Conservation (phyloP, 805 yeast genomes). For the Metschnikowia henanensis region DNA sequence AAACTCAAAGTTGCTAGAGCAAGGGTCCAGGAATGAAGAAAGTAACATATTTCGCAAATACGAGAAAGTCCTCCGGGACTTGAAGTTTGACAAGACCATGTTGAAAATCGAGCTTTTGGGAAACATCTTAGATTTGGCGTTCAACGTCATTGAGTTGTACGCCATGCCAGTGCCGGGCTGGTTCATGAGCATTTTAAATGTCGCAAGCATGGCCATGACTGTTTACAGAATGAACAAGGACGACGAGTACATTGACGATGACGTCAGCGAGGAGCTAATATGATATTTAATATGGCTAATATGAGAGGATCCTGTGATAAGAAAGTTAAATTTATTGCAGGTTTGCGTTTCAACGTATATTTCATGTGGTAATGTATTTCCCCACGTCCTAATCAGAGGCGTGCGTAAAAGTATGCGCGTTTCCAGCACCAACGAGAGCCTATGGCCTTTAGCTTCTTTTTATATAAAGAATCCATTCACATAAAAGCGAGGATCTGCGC, state of each 20-base stretch:
- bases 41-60: slow-evolving; percentile 31
- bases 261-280: slow-evolving; percentile 40
- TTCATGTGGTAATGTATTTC: too few species aligned
- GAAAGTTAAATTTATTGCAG: too few species aligned
- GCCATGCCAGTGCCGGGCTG: slow-evolving; percentile 39
- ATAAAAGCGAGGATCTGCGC: too few species aligned
- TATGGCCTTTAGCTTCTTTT: too few species aligned
- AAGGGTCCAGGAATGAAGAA: slow-evolving; percentile 22
- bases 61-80: slow-evolving; percentile 40
- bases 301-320: too few species aligned
- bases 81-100: slow-evolving; percentile 44
- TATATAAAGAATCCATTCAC: too few species aligned
- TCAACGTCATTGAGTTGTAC: slow-evolving; percentile 40
- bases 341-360: too few species aligned
- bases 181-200: slow-evolving; percentile 41
- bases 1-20: slow-evolving; percentile 22
- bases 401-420: neutral
- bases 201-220: slow-evolving; percentile 47
- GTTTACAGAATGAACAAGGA: slow-evolving; percentile 49
- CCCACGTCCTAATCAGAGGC: neutral
- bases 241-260: slow-evolving; percentile 46
- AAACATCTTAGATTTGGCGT: slow-evolving; percentile 39
- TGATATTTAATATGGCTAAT: slow-evolving; percentile 8
- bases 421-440: neutral
- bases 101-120: slow-evolving; percentile 41